Conservation (phyloP, 768 basidiomycete genomes). For the Termitomyces titanicus region DNA sequence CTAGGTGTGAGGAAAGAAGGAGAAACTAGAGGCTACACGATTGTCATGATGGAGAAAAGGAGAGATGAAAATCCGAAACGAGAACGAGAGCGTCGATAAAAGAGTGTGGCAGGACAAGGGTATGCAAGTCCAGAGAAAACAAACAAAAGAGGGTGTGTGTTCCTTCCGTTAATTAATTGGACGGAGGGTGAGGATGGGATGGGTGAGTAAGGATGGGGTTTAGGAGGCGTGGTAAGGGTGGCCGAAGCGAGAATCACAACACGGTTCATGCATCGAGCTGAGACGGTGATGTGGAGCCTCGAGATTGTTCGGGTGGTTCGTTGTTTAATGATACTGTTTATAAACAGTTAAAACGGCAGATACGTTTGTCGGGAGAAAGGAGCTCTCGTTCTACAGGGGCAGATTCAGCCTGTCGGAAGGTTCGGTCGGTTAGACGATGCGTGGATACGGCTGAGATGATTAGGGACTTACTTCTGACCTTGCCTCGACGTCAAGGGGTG, state of each 20-base stretch:
- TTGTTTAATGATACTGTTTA: conserved; percentile 1
- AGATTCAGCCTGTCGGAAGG: not conserved
- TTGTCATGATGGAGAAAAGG: not conserved
- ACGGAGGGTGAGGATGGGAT: not conserved
- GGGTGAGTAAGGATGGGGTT: not conserved
- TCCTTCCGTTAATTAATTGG: not conserved
- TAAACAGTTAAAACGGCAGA: conserved; percentile 11
- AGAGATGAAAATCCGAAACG: not conserved
- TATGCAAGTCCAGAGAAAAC: not conserved
- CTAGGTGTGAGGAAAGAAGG: too few relatives aligned
- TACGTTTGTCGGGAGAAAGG: conserved; percentile 2
- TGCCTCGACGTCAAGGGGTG: conserved; percentile 17
- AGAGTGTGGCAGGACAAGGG: not conserved
- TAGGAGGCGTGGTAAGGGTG: not conserved
- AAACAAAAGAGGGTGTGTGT: not conserved
- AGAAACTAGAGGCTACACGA: not conserved
- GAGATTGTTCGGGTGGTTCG: too few relatives aligned
- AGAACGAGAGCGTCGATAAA: not conserved
- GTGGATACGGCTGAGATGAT: not conserved
- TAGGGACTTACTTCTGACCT: conserved; percentile 2
- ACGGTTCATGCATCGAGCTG: conserved; percentile 7
- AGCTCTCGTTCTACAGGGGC: not conserved
- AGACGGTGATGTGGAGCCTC: not conserved
- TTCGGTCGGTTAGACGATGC: not conserved
- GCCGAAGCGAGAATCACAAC: not conserved